Base-by-base conservation (phyloP, 2,329 filamentous ascomycete species). In the Alternaria viburni region DNA sequence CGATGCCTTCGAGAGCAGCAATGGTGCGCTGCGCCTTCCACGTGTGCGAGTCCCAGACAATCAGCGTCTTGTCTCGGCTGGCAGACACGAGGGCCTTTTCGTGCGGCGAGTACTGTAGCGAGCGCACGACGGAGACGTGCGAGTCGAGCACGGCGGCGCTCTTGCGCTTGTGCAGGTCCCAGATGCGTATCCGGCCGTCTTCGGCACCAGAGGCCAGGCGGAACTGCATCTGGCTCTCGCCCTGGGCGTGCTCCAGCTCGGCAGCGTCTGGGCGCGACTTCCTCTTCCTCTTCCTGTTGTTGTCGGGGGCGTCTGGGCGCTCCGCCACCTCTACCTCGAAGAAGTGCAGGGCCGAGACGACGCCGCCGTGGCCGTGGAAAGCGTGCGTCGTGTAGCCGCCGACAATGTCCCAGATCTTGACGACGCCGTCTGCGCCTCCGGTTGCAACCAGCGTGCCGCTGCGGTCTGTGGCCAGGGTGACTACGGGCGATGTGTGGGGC, bases 381-480 rank as follows among this genome's bases (percentile, higher is more conserved):
- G 93, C 97, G 80, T 99, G 96, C 26, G 96, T 99, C 30, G 93
- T 89, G 79, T 92, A 98, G 21, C 96, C 96, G 47, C 90, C 93
- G 54, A 86, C 85, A 63, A 99, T 93, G 81, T 99, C 96, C 95
- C 95, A 99, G 56, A 99, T 90, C 80, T 99, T 99, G 73, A 98
- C 92, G 1, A 91, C 88, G 23, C 96, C 96, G 77, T 99, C 96
- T 4, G 96, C 94, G 52, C 92, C 93, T 66, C 96, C 96, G 15
- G 95, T 98, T 15, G 94, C 96, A 46, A 99, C 85, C 12, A 99
- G 84, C 2, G 95, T 97, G 74, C 94, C 91, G 1, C 94, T 97
- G 57, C 88, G 86, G 78, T 99, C 96, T 65, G 96, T 89, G 1
- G 93, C 90, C 13, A 95, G 85, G 9, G 95, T 93, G 2, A 97